phyloP scores from a whole-genome alignment of 176 grass and related monocot species.

The Oryza meridionalis region DNA sequence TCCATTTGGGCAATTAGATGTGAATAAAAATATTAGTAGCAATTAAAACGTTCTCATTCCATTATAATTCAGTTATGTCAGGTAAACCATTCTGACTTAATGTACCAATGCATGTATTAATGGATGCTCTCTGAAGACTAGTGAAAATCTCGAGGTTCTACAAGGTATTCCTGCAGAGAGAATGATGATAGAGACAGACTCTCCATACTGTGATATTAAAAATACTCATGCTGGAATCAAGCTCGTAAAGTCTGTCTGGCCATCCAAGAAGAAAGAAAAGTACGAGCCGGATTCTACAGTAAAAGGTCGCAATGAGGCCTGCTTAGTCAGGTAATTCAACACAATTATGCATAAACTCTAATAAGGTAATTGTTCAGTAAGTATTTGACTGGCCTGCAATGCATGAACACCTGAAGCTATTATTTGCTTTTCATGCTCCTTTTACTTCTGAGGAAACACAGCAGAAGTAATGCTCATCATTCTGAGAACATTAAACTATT shows the following conservation, averaged over 20 bases:
- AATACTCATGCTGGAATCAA: conserved; percentile 86
- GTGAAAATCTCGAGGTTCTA: conserved; percentile 81
- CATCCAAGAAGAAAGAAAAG: conserved; percentile 97
- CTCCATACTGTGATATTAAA: conserved; percentile 96
- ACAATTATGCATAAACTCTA: not conserved
- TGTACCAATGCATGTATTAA: conserved; percentile 67
- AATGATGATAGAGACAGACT: conserved; percentile 97
- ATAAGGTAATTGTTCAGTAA: not conserved
- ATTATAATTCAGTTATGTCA: conserved; percentile 2
- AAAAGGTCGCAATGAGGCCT: conserved; percentile 91
- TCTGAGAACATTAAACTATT: not conserved
- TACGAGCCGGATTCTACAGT: conserved; percentile 69
- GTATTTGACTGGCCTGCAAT: not conserved
- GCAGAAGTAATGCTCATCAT: not conserved
- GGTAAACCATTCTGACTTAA: not conserved
- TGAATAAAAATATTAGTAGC: conserved; percentile 2
- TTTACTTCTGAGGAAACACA: not conserved
- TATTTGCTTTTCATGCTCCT: no score
- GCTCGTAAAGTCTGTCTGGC: conserved; percentile 87
- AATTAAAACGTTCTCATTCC: not conserved
- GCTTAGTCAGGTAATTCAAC: conserved; percentile 75
- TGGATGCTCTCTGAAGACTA: conserved; percentile 88
- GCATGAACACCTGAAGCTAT: not conserved
- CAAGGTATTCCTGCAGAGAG: conserved; percentile 74
- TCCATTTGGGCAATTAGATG: conserved; percentile 13